These are phyloP conservation scores for Calonectria hongkongensis DNA, from an alignment of 2,329 filamentous ascomycete species.

Conservation along the genomic window DNA sequence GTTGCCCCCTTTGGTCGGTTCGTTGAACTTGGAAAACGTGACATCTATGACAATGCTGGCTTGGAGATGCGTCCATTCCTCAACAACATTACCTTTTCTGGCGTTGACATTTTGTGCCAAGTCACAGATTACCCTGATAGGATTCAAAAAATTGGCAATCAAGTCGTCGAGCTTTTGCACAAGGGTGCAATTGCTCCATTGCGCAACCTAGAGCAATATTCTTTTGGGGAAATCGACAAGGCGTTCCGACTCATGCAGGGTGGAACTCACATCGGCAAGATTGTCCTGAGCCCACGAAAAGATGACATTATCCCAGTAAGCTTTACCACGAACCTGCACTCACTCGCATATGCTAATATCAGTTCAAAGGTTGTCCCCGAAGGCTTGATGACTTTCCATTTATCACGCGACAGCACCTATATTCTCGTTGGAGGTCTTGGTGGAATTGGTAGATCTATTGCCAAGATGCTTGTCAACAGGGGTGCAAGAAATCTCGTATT, in stretches of 20 bases:
- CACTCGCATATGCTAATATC: background rate
- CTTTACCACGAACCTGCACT: background rate
- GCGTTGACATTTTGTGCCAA: conserved; percentile 22
- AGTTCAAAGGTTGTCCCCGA: background rate
- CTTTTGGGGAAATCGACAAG: background rate
- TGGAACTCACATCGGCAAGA: conserved; percentile 3
- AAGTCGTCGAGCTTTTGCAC: background rate
- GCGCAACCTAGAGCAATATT: background rate
- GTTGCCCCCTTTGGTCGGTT: conserved; percentile 2
- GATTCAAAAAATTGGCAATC: background rate
- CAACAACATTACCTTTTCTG: conserved; percentile 15
- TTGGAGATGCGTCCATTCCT: conserved; percentile 50
- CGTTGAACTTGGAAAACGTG: conserved; percentile 12
- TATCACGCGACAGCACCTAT: conserved; percentile 1
- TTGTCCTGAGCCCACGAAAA: conserved; percentile 9
- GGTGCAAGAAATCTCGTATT: conserved; percentile 46
- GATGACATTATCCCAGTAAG: conserved; percentile 5
- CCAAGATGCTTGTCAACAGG: conserved; percentile 59
- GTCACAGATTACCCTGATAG: conserved; percentile 3
- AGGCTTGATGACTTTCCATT: background rate
- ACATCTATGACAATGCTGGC: conserved; percentile 9
- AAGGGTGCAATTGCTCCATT: conserved; percentile 2
- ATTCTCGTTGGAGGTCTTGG: conserved; percentile 62
- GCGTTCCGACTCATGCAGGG: conserved; percentile 9
- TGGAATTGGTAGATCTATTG: conserved; percentile 62